These are phyloP conservation scores for Porcisia deanei DNA, from an alignment of 208 protist species.

Conservation along the genomic window DNA sequence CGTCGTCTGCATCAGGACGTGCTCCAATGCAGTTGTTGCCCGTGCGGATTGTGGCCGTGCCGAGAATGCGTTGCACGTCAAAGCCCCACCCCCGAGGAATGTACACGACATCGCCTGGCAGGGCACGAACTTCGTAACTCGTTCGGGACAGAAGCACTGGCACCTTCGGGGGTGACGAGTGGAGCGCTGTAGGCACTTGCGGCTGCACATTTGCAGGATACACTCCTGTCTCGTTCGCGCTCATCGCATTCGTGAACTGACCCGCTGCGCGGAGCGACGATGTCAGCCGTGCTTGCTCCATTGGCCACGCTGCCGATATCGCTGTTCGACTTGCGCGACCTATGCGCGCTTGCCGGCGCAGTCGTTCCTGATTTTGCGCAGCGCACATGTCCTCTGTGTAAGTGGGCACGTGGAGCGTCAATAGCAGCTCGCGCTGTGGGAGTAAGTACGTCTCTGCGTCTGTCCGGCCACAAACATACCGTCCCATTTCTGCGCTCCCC, in stretches of 20 bases:
- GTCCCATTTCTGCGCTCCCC: neutral
- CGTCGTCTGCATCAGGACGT: neutral
- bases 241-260: constrained; percentile 34
- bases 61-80: constrained; percentile 58
- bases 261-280: constrained; percentile 32
- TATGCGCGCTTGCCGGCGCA: constrained; percentile 40
- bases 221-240: constrained; percentile 27
- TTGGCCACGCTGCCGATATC: constrained; percentile 27
- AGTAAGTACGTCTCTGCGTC: constrained; percentile 79
- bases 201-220: neutral
- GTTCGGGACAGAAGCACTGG: constrained; percentile 6
- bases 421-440: constrained; percentile 76
- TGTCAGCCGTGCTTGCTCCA: constrained; percentile 38
- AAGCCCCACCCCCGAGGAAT: constrained; percentile 73
- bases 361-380: constrained; percentile 56
- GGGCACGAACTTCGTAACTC: constrained; percentile 65
- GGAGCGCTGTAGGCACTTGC: neutral
- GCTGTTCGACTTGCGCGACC: constrained; percentile 32
- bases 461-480: constrained; percentile 38
- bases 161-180: neutral
- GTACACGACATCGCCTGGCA: constrained; percentile 84
- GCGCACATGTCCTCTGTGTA: constrained; percentile 46
- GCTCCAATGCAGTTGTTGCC: neutral
- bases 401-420: constrained; percentile 56
- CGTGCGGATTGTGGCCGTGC: constrained; percentile 37